Evolutionary conservation across 768 basidiomycete species (phyloP).

Genomic region (Termitomyces sp.): DNA sequence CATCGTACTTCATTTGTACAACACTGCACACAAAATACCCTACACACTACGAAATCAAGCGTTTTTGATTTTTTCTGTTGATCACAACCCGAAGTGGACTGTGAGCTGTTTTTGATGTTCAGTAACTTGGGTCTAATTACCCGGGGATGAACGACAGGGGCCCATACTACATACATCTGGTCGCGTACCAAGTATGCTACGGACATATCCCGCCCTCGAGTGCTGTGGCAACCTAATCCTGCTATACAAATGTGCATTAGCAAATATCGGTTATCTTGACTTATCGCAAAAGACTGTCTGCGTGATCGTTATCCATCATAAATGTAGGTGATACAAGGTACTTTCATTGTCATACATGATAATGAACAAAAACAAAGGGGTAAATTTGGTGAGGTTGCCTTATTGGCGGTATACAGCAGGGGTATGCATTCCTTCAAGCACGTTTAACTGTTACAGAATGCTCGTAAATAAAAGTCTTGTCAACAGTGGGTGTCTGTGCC

Average conservation of each 20-base stretch:
- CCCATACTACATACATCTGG: too few relatives aligned
- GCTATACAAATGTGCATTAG: too few relatives aligned
- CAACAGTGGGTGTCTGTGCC: conserved; percentile 1
- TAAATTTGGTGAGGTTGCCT: not conserved
- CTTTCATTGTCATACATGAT: not conserved
- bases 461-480: conserved; percentile 8
- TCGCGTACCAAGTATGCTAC: too few relatives aligned
- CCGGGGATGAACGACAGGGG: too few relatives aligned
- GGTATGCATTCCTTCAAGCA: not conserved
- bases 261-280: too few relatives aligned
- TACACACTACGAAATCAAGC: not conserved
- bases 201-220: too few relatives aligned
- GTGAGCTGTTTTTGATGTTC: not conserved
- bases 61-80: not conserved
- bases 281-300: too few relatives aligned
- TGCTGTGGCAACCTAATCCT: too few relatives aligned
- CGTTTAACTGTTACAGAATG: conserved; percentile 2
- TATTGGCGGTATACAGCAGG: not conserved
- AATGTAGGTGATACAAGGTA: not conserved
- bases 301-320: too few relatives aligned
- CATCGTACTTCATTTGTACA: conserved; percentile 9
- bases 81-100: not conserved
- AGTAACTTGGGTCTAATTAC: not conserved
- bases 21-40: conserved; percentile 1
- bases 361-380: not conserved